Evolutionary conservation across 257 asterid species (phyloP), one percentile per base, ranked within the genome.

Genomic region (Cruciata laevipes): DNA sequence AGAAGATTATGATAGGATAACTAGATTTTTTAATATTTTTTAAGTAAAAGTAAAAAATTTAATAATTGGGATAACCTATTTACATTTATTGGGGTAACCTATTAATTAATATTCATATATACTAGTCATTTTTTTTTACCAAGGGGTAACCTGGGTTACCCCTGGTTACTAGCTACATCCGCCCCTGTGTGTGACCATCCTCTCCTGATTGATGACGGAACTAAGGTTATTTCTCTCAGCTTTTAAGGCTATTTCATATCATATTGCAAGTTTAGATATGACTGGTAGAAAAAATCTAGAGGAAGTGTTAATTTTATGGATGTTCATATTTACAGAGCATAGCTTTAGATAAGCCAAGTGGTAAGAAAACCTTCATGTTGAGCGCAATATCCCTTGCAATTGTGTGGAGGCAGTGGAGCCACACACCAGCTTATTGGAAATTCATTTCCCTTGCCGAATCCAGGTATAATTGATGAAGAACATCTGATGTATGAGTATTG

Each of bases 311-410:
- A 1, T 42, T 47, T 47, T 20, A 16, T 47, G 16, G 8, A 47
- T 47, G n/a, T 17, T 47, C 20, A 47, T 47, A 14, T 47, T 47
- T 14, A 16, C 88, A 92, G 97, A 86, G 91, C 76, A 86, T 92
- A 40, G 79, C 82, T 14, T 42, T 92, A 80, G 97, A 87, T 72
- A 89, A 87, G 77, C 13, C 51, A 73, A 80, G 76, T 7, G 96
- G 96, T 27, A 89, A 86, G 82, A 92, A 84, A 83, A 82, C 89
- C 77, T 89, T 51, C 75, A 84, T 84, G 91, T 73, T 89, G 73
- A 77, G 86, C 57, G 87, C 96, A 73, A 85, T 85, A 75, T 89
- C 85, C 7, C 84, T 89, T 21, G 6, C 5, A 6, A 91, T 87
- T 42, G 79, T 72, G 25, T 87, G 87, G 96, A 77, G 83, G 3